Base-by-base conservation (phyloP, 768 basidiomycete species). In the Boletales sp. region DNA sequence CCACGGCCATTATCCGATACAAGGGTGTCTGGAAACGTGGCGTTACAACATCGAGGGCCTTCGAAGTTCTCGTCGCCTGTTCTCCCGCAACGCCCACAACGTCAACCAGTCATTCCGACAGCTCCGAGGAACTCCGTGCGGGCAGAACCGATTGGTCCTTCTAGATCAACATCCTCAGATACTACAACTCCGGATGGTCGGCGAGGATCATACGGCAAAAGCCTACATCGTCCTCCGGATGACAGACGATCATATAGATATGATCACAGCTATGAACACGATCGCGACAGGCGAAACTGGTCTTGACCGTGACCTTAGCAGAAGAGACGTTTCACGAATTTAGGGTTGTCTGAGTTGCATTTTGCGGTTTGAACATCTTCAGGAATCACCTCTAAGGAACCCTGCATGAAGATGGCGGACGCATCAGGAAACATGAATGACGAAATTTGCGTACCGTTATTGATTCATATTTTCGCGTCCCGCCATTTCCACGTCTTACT, bases 51-150 rank as follows among this genome's bases (percentile, higher is more conserved):
- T 13, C 57, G 15, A 31, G 37, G 18, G 29, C 44, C 27, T 40
- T 8, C 21, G 17, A 47, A 30, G 17, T 14, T 31, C 17, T 29
- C 43, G 0, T 13, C 4, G 17, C 54, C 54, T 31, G 2, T 24
- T 12, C 61, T 65, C 34, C 62, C 62, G 2, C 60, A 36, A 46
- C 63, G 62, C 21, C 62, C 62, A 13, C 60, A 36, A 46, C 63
- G 62, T 18, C 62, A 63, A 17, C 8, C 12, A 11, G 14, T 5
- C 15, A 0, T n/a, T 9, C 2, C 46, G 18, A 29, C 4, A 1
- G 2, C 19, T 40, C 58, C 58, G 12, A 54, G 40, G 10, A 47
- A 19, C 15, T 42, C 48, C 13, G 51, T 47, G n/a, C 63, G 58
- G 4, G 58, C 58, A 36, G 56, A 61, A 51, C 54, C 54, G 15